phyloP scores from a whole-genome alignment of 1,284 basidiomycete genomes.

The Austroboletus novae-zelandiae region DNA sequence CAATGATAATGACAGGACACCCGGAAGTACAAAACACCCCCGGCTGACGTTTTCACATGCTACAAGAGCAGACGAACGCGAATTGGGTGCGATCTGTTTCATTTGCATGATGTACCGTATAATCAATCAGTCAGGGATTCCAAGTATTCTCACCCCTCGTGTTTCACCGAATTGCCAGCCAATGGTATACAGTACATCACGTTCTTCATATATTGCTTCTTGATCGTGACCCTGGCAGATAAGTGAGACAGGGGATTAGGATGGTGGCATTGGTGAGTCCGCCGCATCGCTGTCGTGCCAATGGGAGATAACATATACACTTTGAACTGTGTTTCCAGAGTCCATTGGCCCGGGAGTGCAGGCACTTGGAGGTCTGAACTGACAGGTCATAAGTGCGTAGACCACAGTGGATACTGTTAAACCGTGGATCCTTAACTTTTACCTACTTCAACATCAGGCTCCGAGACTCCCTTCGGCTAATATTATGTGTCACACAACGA shows the following conservation, averaged over 20 bases:
- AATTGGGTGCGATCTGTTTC: too few relatives aligned
- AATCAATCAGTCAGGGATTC: conserved; percentile 83
- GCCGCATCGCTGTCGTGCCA: background rate
- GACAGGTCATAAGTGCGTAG: background rate
- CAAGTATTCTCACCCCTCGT: conserved; percentile 89
- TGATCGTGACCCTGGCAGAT: background rate
- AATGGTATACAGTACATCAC: conserved; percentile 37
- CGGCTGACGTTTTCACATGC: conserved; percentile 85
- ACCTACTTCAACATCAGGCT: background rate
- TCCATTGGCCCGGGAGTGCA: background rate
- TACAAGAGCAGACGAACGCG: conserved; percentile 27
- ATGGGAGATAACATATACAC: background rate
- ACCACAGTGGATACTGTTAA: background rate
- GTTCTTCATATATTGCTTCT: background rate
- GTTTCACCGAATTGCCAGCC: conserved; percentile 58
- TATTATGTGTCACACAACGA: conserved; percentile 22
- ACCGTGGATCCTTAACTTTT: background rate
- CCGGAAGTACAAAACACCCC: conserved; percentile 20
- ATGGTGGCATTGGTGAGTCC: background rate
- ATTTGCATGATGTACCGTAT: conserved; percentile 37
- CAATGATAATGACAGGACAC: too few relatives aligned
- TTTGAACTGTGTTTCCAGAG: background rate
- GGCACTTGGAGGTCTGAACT: background rate
- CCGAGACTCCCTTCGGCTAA: conserved; percentile 9
- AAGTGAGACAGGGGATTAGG: too few relatives aligned